Conservation (phyloP, 306 rosid genomes). For the Casuarina equisetifolia region DNA sequence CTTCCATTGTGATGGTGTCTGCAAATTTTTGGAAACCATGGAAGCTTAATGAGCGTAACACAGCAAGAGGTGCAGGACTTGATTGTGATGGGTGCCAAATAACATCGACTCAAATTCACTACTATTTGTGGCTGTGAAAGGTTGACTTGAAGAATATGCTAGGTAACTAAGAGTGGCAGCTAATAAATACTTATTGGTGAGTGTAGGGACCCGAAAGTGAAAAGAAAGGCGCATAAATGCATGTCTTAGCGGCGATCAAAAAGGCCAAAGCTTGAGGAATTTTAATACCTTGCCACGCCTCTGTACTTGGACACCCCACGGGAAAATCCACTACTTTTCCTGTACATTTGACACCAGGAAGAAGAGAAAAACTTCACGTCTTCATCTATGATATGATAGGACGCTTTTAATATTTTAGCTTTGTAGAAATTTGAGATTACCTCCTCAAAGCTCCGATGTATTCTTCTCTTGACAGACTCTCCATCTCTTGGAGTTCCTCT, state of each 20-base stretch:
- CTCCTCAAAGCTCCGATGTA: conserved; percentile 90
- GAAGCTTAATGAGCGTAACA: neutral
- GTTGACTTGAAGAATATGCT: too few relatives aligned
- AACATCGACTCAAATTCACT: too few relatives aligned
- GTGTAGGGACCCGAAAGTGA: neutral
- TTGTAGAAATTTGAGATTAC: conserved; percentile 26
- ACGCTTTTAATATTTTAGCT: neutral
- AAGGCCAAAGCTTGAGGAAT: neutral
- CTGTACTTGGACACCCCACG: conserved; percentile 95
- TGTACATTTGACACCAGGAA: conserved; percentile 20
- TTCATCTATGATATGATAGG: neutral
- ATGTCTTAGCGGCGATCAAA: neutral
- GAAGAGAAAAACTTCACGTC: neutral
- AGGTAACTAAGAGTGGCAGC: too few relatives aligned
- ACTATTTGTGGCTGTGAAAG: too few relatives aligned
- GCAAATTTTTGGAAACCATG: conserved; percentile 1
- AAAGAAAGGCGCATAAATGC: neutral
- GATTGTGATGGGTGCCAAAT: neutral
- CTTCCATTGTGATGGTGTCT: conserved; percentile 94
- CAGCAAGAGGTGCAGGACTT: neutral
- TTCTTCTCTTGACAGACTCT: conserved; percentile 83
- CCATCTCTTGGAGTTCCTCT: conserved; percentile 77
- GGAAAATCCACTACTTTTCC: conserved; percentile 97
- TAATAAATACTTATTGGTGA: too few relatives aligned
- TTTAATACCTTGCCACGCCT: conserved; percentile 83